phyloP scores from a whole-genome alignment of 805 yeast species.

The Yarrowia deformans region DNA sequence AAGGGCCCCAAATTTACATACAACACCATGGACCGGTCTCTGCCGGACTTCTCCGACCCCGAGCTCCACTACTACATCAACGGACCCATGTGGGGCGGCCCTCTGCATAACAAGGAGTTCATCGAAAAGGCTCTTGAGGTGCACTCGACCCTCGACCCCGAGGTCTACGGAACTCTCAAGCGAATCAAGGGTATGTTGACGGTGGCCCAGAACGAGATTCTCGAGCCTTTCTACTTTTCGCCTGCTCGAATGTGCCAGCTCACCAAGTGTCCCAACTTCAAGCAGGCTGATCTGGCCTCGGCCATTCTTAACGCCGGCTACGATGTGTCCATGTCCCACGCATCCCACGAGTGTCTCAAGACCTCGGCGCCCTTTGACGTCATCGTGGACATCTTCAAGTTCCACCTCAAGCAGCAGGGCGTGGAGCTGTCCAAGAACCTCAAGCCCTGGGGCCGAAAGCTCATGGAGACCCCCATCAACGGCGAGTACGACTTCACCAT shows the following conservation, averaged over 20 bases:
- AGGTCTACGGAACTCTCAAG: constrained; percentile 75
- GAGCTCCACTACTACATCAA: constrained; percentile 78
- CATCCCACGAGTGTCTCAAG: constrained; percentile 82
- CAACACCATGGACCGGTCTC: constrained; percentile 70
- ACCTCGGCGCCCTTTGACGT: constrained; percentile 88
- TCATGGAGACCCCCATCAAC: constrained; percentile 27
- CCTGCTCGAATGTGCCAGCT: constrained; percentile 78
- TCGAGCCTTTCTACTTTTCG: constrained; percentile 79
- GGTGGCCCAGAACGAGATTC: constrained; percentile 75
- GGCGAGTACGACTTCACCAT: constrained; percentile 55
- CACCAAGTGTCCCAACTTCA: constrained; percentile 82
- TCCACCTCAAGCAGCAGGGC: constrained; percentile 8
- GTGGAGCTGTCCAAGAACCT: constrained; percentile 26
- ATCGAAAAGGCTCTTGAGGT: constrained; percentile 67
- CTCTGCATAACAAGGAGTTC: constrained; percentile 73
- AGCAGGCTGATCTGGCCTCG: constrained; percentile 71
- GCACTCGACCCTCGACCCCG: constrained; percentile 59
- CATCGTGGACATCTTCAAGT: constrained; percentile 64
- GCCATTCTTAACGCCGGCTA: constrained; percentile 88
- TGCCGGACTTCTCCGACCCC: constrained; percentile 55
- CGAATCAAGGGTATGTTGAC: constrained; percentile 94
- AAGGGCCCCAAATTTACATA: constrained; percentile 53
- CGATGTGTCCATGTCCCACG: constrained; percentile 86
- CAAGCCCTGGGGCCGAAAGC: constrained; percentile 29
- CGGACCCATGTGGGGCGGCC: constrained; percentile 97